Conservation (phyloP, 768 basidiomycete genomes). For the Pleurotus eryngii region DNA sequence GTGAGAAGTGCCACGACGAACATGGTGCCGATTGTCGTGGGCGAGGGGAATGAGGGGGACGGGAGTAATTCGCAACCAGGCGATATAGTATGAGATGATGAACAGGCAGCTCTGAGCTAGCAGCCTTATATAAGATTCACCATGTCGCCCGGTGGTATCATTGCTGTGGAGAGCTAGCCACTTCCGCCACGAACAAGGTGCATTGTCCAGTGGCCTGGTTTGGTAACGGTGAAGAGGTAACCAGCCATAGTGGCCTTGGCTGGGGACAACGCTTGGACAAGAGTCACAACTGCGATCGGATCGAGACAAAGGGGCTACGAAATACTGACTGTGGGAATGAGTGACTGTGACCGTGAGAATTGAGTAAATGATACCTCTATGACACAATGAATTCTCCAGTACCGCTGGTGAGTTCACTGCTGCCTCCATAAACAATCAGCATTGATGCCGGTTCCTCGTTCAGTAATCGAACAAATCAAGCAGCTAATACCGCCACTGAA, state of each 20-base stretch:
- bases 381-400: too few relatives aligned
- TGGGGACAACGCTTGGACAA: too few relatives aligned
- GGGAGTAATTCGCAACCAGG: constrained; percentile 5
- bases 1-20: constrained; percentile 7
- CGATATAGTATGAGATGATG: constrained; percentile 2
- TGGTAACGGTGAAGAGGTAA: not conserved
- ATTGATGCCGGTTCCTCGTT: constrained; percentile 59
- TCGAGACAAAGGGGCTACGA: not conserved
- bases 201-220: not conserved
- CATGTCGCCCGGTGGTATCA: not conserved
- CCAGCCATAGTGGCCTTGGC: not conserved
- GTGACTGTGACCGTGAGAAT: constrained; percentile 4
- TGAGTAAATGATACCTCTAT: too few relatives aligned
- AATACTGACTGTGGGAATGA: constrained; percentile 4
- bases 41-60: not conserved
- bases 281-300: not conserved
- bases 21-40: constrained; percentile 1
- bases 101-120: not conserved
- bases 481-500: constrained; percentile 89
- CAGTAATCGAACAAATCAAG: constrained; percentile 68
- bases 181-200: not conserved
- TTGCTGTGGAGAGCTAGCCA: not conserved
- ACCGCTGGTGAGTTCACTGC: too few relatives aligned
- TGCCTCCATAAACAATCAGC: not conserved
- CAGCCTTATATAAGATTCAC: constrained; percentile 6